These are phyloP conservation scores for Aspergillus sp. DNA, from an alignment of 2,329 filamentous ascomycete species.

Conservation along the genomic window DNA sequence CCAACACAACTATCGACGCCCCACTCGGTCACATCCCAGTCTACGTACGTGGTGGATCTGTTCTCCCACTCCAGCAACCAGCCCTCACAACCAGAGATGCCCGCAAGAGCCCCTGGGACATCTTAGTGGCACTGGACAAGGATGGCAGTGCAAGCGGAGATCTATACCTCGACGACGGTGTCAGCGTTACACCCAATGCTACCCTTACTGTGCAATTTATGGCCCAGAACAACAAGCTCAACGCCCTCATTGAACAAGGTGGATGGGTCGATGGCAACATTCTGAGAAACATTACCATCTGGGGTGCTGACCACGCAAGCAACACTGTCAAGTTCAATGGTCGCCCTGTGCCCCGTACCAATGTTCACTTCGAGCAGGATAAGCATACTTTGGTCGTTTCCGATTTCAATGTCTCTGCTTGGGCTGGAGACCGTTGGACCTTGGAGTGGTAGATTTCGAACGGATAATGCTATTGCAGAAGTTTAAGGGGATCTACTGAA, in stretches of 20 bases:
- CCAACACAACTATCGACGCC: slow-evolving; percentile 55
- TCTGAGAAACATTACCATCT: slow-evolving; percentile 56
- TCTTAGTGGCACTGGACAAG: slow-evolving; percentile 56
- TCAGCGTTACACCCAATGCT: slow-evolving; percentile 52
- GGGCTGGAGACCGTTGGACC: too few species aligned
- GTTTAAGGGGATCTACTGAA: too few species aligned
- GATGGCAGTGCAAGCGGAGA: slow-evolving; percentile 53
- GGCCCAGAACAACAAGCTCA: slow-evolving; percentile 35
- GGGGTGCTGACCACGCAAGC: slow-evolving; percentile 48
- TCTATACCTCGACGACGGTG: slow-evolving; percentile 70
- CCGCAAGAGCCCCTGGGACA: slow-evolving; percentile 58
- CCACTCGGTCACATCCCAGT: slow-evolving; percentile 65
- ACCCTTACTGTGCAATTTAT: slow-evolving; percentile 47
- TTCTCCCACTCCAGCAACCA: slow-evolving; percentile 63
- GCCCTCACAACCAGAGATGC: slow-evolving; percentile 60
- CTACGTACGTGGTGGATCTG: slow-evolving; percentile 61
- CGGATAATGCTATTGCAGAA: too few species aligned
- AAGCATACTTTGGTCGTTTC: background rate
- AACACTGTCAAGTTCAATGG: too few species aligned
- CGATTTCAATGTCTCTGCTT: too few species aligned
- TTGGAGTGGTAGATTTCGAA: too few species aligned
- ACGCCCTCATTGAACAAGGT: slow-evolving; percentile 42
- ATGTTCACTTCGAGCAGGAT: slow-evolving; percentile 48
- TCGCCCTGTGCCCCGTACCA: slow-evolving; percentile 2
- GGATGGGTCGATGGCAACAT: slow-evolving; percentile 51